A percentile compares a stretch with the other conserved stretches of the same genome.
Conservation (phyloP, 371 early-diverging fungal species). For the Globomyces sp. region DNA sequence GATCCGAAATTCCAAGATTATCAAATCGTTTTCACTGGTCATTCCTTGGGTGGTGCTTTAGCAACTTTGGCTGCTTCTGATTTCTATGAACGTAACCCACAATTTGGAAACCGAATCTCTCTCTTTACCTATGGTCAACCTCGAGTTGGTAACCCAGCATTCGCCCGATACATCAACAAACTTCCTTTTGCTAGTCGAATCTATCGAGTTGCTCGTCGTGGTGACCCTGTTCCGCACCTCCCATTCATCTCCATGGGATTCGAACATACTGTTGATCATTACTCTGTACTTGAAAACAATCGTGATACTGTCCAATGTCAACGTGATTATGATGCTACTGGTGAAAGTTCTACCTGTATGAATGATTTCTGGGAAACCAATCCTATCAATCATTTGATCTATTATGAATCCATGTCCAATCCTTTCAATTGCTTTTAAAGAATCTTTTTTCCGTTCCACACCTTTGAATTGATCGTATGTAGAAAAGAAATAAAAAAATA, state of each 20-base stretch:
- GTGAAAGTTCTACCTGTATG: background rate
- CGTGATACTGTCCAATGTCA: too few species aligned
- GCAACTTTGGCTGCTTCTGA: slow-evolving; percentile 33
- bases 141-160: slow-evolving; percentile 37
- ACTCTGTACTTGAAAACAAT: background rate
- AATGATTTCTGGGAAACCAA: background rate
- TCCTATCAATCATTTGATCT: too few species aligned
- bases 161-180: slow-evolving; percentile 26
- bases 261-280: background rate
- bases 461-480: too few species aligned
- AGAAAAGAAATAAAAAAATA: too few species aligned
- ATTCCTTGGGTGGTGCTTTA: slow-evolving; percentile 23
- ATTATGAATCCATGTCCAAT: too few species aligned
- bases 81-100: slow-evolving; percentile 15
- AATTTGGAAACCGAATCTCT: slow-evolving; percentile 20
- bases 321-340: background rate
- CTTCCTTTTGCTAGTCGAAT: slow-evolving; percentile 20
- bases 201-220: slow-evolving; percentile 28
- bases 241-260: background rate
- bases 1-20: slow-evolving; percentile 18
- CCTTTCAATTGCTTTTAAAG: too few species aligned
- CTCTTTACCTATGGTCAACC: slow-evolving; percentile 32
- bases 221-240: slow-evolving; percentile 33
- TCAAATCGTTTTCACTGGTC: slow-evolving; percentile 24
- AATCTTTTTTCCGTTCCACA: too few species aligned